Conservation (phyloP, 1,284 basidiomycete genomes). For the Puccinia triticina region DNA sequence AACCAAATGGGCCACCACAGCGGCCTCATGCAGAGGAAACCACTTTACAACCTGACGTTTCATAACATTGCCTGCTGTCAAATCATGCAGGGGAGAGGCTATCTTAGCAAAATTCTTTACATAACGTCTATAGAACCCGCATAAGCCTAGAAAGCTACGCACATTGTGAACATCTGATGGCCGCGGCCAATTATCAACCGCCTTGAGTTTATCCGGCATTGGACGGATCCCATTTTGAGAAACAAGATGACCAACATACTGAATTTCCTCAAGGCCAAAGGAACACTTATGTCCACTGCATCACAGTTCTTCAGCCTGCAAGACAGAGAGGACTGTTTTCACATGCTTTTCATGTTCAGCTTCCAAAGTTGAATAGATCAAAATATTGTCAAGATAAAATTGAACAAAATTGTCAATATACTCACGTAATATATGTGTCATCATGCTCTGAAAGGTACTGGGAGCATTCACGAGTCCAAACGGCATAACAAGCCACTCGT, state of each 20-base stretch:
- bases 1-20: no score
- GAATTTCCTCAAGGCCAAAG: no score
- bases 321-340: neutral
- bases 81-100: neutral
- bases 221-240: no score
- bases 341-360: conserved; percentile 2
- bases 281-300: no score
- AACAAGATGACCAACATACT: no score
- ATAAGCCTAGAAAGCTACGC: conserved; percentile 17
- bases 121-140: conserved; percentile 27
- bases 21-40: neutral
- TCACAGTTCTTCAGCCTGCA: no score
- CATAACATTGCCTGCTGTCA: no score
- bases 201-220: conserved; percentile 21
- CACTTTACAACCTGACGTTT: neutral
- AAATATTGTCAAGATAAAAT: conserved; percentile 38
- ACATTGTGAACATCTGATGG: conserved; percentile 25
- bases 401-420: no score
- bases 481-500: no score
- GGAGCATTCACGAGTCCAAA: no score
- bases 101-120: conserved; percentile 28
- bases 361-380: conserved; percentile 1
- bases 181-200: conserved; percentile 14
- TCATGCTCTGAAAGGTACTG: conserved; percentile 34
- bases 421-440: conserved; percentile 24